A percentile compares a stretch with the other conserved stretches of the same genome.
Evolutionary conservation across 768 basidiomycete genomes (phyloP).

Genomic region (Russula brevipes): DNA sequence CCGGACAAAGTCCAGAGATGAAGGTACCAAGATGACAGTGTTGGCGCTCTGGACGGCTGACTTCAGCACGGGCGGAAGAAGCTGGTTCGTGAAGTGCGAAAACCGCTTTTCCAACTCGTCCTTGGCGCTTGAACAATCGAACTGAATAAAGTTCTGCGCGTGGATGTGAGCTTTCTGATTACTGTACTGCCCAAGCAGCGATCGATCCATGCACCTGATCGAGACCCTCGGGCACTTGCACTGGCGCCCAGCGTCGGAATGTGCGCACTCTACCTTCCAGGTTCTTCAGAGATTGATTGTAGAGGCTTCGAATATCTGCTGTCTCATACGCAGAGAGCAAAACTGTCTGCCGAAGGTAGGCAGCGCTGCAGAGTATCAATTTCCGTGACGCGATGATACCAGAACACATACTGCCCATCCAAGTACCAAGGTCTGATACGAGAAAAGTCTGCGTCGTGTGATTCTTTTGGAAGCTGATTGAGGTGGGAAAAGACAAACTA

Average conservation of each 20-base stretch:
- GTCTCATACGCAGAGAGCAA: conserved; percentile 84
- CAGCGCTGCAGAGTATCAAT: conserved; percentile 48
- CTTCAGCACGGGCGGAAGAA: conserved; percentile 77
- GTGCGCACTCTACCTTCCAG: conserved; percentile 77
- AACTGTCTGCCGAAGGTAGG: conserved; percentile 85
- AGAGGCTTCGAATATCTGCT: conserved; percentile 79
- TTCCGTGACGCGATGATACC: neutral
- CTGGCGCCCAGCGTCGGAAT: conserved; percentile 62
- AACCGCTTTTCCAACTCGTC: conserved; percentile 88
- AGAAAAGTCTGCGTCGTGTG: conserved; percentile 92
- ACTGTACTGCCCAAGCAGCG: neutral
- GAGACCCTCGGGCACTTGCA: conserved; percentile 78
- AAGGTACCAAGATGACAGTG: conserved; percentile 85
- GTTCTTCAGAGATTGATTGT: conserved; percentile 70
- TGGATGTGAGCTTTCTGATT: conserved; percentile 4
- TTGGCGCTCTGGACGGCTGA: conserved; percentile 91
- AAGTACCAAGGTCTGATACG: conserved; percentile 98
- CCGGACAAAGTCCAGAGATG: conserved; percentile 94
- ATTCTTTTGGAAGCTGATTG: conserved; percentile 88
- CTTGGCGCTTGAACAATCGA: conserved; percentile 63
- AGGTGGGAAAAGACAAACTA: conserved; percentile 83
- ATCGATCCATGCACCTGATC: conserved; percentile 52
- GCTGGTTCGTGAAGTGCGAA: conserved; percentile 81
- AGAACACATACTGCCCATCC: conserved; percentile 75
- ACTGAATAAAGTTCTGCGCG: conserved; percentile 61